Conservation (phyloP, 139 green algal genomes). For the Astrephomene gubernaculifera region DNA sequence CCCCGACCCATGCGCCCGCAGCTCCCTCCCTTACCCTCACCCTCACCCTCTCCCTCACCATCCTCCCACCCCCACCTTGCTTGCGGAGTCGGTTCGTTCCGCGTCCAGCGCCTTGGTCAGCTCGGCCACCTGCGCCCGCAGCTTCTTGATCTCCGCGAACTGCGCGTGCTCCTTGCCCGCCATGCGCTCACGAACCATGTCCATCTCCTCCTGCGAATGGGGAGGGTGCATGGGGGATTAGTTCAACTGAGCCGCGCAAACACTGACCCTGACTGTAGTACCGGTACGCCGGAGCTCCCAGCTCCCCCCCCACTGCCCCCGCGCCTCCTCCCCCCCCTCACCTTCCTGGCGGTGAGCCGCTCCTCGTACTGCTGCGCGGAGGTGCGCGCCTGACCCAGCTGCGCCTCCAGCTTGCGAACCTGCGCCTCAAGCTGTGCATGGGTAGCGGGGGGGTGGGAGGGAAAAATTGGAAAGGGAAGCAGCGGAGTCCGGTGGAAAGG, state of each 20-base stretch:
- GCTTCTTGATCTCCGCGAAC: slow-evolving; percentile 50
- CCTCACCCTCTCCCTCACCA: too few relatives aligned
- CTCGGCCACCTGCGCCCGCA: slow-evolving; percentile 39
- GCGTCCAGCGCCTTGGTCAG: slow-evolving; percentile 36
- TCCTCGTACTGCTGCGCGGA: slow-evolving; percentile 46
- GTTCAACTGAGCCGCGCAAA: background rate
- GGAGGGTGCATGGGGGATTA: background rate
- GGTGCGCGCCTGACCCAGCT: slow-evolving; percentile 41
- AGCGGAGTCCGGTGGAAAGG: background rate
- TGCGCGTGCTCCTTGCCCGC: slow-evolving; percentile 44
- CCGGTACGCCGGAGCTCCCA: background rate
- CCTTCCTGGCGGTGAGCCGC: slow-evolving; percentile 22
- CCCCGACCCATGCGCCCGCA: too few relatives aligned
- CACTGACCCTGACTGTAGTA: background rate
- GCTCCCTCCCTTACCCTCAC: too few relatives aligned
- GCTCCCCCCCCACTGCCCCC: background rate
- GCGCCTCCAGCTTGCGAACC: slow-evolving; percentile 40
- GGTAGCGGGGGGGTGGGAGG: background rate
- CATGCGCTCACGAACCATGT: slow-evolving; percentile 29
- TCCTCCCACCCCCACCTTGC: slow-evolving; percentile 34
- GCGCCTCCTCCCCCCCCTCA: background rate
- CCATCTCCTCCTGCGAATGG: slow-evolving; percentile 30
- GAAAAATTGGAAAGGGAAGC: background rate
- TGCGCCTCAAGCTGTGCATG: slow-evolving; percentile 39
- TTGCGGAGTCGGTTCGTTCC: background rate